These are phyloP conservation scores for Kalanchoe fedtschenkoi DNA, from an alignment of 164 flowering plant genomes.

Conservation along the genomic window DNA sequence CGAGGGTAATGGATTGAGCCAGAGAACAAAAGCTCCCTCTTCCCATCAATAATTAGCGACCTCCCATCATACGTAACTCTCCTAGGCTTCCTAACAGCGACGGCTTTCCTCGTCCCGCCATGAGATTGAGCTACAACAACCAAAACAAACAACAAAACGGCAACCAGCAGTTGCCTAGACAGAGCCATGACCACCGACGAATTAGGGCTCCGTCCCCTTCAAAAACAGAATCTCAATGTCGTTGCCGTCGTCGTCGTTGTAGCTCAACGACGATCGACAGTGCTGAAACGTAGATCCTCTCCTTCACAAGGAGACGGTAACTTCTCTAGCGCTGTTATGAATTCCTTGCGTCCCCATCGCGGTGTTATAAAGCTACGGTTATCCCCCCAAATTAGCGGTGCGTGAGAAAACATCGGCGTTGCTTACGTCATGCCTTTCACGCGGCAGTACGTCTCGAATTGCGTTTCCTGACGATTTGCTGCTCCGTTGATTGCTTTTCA, in stretches of 20 bases:
- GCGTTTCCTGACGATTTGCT: too few species aligned
- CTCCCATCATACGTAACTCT: conserved; percentile 37
- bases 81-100: conserved; percentile 8
- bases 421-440: too few species aligned
- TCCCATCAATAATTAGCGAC: conserved; percentile 45
- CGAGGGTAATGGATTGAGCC: conserved; percentile 67
- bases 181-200: not conserved
- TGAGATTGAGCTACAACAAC: not conserved
- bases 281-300: not conserved
- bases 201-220: not conserved
- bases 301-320: not conserved
- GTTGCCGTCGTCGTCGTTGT: not conserved
- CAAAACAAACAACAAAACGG: not conserved
- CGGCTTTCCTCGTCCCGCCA: conserved; percentile 2
- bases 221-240: too few species aligned
- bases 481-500: too few species aligned
- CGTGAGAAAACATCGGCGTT: too few species aligned
- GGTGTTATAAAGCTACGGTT: too few species aligned
- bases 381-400: too few species aligned
- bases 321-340: not conserved
- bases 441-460: too few species aligned
- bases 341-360: not conserved
- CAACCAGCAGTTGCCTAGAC: not conserved
- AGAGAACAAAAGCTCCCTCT: conserved; percentile 43
- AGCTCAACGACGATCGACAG: not conserved